Conservation (phyloP, 352 stramenopile genomes). For the Globisporangium rhizosaccharum region DNA sequence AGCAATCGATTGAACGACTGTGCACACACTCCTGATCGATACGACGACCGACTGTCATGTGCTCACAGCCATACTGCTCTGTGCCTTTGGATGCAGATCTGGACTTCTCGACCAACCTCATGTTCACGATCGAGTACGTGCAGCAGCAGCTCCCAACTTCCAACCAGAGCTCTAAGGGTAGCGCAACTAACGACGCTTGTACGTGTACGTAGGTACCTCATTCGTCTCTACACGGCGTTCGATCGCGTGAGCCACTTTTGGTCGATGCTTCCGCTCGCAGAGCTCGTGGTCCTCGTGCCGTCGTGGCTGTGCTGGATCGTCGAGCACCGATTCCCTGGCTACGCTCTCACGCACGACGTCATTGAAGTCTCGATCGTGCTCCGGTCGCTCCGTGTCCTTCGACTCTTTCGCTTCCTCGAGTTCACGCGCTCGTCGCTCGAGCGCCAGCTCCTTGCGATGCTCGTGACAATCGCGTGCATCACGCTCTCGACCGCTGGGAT, state of each 20-base stretch:
- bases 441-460: slow-evolving; percentile 49
- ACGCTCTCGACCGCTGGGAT: slow-evolving; percentile 63
- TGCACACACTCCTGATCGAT: not conserved
- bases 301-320: slow-evolving; percentile 31
- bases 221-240: slow-evolving; percentile 56
- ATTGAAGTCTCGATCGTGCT: slow-evolving; percentile 32
- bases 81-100: slow-evolving; percentile 19
- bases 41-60: not conserved
- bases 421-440: slow-evolving; percentile 73
- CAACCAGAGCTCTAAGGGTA: too few species aligned
- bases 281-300: slow-evolving; percentile 57
- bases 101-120: slow-evolving; percentile 51
- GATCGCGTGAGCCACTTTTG: slow-evolving; percentile 56
- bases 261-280: slow-evolving; percentile 42
- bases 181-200: not conserved
- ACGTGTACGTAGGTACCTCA: slow-evolving; percentile 25
- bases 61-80: not conserved
- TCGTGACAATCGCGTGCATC: slow-evolving; percentile 69
- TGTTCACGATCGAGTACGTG: slow-evolving; percentile 69
- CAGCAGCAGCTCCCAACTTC: not conserved
- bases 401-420: slow-evolving; percentile 64
- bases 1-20: too few species aligned
- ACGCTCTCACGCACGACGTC: slow-evolving; percentile 3
- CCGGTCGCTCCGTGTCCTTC: slow-evolving; percentile 56
- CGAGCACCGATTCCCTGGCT: slow-evolving; percentile 6